phyloP scores from a whole-genome alignment of 1,284 basidiomycete genomes.

The Irpex rosettiformis region DNA sequence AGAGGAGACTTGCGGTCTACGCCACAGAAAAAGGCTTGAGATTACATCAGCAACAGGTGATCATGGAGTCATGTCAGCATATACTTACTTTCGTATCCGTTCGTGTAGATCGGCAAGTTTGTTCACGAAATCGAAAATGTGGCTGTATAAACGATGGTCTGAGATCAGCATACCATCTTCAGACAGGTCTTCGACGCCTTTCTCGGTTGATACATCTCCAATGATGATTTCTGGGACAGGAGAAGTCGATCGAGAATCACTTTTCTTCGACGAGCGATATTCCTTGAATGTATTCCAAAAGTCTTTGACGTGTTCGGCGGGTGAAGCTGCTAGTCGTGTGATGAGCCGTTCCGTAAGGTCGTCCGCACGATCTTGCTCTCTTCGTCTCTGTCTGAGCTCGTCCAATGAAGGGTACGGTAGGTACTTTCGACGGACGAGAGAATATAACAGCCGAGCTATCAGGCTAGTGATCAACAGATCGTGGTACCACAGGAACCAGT shows the following conservation, averaged over 20 bases:
- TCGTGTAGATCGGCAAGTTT: conserved; percentile 63
- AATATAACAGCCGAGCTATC: conserved; percentile 43
- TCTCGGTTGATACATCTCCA: conserved; percentile 21
- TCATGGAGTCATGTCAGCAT: not conserved
- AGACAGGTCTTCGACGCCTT: conserved; percentile 32
- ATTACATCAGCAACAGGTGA: not conserved
- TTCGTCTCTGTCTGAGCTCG: conserved; percentile 49
- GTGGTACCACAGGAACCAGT: conserved; percentile 62
- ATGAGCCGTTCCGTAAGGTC: conserved; percentile 50
- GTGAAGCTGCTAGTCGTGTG: conserved; percentile 41
- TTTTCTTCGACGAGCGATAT: conserved; percentile 21
- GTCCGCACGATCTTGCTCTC: conserved; percentile 44
- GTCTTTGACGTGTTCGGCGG: conserved; percentile 46
- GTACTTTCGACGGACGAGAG: conserved; percentile 46
- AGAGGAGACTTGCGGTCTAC: conserved; percentile 44
- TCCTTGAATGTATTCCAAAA: conserved; percentile 45
- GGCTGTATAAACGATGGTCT: conserved; percentile 42
- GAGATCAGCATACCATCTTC: conserved; percentile 24
- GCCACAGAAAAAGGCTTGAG: conserved; percentile 61
- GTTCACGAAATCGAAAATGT: conserved; percentile 38
- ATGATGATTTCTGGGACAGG: conserved; percentile 7
- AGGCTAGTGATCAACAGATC: conserved; percentile 53
- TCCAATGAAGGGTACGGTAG: conserved; percentile 51
- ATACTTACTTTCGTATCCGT: conserved; percentile 58
- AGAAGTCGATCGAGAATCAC: conserved; percentile 1